These are phyloP conservation scores for Phaeoacremonium minimum DNA, from an alignment of 2,329 filamentous ascomycete genomes.

Conservation along the genomic window DNA sequence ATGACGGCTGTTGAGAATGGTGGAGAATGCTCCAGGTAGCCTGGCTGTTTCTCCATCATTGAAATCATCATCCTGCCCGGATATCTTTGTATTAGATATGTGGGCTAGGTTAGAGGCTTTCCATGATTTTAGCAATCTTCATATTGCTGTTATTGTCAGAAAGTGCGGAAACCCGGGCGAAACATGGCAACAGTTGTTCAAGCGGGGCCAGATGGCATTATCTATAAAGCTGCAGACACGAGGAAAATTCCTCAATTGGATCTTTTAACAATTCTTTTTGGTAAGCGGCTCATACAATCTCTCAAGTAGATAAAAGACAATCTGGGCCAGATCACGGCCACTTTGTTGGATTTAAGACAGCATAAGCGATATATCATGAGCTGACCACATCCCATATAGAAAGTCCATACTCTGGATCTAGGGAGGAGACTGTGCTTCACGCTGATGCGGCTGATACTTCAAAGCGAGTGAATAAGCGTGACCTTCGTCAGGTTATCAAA, in stretches of 20 bases:
- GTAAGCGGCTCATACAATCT: constrained; percentile 17
- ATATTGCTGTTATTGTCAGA: too few species aligned
- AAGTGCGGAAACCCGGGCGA: too few species aligned
- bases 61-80: too few species aligned
- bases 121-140: too few species aligned
- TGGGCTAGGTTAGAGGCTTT: too few species aligned
- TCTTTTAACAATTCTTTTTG: constrained; percentile 37
- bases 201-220: constrained; percentile 23
- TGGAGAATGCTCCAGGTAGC: too few species aligned
- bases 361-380: too few species aligned
- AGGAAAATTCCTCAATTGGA: constrained; percentile 33
- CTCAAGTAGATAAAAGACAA: not conserved
- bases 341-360: not conserved
- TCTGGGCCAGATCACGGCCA: not conserved
- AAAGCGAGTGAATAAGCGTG: constrained; percentile 47
- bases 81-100: too few species aligned
- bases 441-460: constrained; percentile 51
- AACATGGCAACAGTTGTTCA: constrained; percentile 23
- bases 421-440: constrained; percentile 49
- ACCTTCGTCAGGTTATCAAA: constrained; percentile 41
- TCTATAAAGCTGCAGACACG: constrained; percentile 28
- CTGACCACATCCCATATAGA: not conserved
- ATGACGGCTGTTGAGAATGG: too few species aligned
- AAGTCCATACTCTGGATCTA: constrained; percentile 19
- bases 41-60: too few species aligned